phyloP scores from a whole-genome alignment of 2,329 filamentous ascomycete genomes.

The Fonsecaea monophora region DNA sequence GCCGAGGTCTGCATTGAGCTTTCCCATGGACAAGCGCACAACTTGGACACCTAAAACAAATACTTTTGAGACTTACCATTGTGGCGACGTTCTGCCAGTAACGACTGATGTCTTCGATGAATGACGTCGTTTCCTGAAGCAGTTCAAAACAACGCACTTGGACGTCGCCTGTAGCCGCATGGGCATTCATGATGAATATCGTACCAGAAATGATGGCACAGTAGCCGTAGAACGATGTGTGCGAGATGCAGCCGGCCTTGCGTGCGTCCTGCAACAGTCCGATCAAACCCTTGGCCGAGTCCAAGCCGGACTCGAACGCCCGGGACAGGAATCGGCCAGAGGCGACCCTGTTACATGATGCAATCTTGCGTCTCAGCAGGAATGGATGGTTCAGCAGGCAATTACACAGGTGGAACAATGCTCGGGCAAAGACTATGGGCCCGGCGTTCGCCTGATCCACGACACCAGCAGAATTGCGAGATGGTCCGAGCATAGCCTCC shows the following conservation, averaged over 20 bases:
- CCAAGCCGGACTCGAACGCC: neutral
- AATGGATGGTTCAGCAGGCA: constrained; percentile 49
- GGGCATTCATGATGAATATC: neutral
- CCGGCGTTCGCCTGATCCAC: constrained; percentile 40
- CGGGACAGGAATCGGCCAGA: constrained; percentile 43
- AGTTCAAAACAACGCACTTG: constrained; percentile 5
- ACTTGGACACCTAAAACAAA: neutral
- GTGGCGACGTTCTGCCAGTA: constrained; percentile 24
- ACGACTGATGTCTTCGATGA: constrained; percentile 13
- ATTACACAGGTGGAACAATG: constrained; percentile 47
- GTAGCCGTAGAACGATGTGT: constrained; percentile 46
- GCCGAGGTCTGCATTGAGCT: neutral
- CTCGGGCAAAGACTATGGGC: constrained; percentile 44
- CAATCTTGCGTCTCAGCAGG: constrained; percentile 42
- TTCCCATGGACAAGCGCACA: too few relatives aligned
- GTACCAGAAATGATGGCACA: constrained; percentile 43
- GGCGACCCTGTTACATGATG: constrained; percentile 39
- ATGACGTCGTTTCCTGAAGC: constrained; percentile 12
- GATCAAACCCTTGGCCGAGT: neutral
- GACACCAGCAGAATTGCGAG: constrained; percentile 7
- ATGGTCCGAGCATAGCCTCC: constrained; percentile 1
- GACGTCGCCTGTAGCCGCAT: too few relatives aligned
- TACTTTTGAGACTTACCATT: constrained; percentile 15
- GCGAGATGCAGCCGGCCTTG: constrained; percentile 37
- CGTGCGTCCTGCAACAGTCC: constrained; percentile 40